Conservation (phyloP, 768 basidiomycete species). For the Amanita muscaria region DNA sequence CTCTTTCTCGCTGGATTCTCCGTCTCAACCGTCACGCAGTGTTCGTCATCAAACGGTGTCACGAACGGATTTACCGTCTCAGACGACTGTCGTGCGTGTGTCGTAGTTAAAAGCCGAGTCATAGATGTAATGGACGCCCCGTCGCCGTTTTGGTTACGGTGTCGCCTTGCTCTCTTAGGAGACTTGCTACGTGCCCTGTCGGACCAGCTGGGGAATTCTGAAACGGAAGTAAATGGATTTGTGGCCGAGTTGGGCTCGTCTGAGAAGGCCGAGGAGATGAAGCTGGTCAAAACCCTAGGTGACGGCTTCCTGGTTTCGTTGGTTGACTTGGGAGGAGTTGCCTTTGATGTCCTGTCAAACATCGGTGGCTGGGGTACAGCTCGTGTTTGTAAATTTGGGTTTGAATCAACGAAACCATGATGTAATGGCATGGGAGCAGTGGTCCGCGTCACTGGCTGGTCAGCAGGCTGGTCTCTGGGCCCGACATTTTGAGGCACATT, state of each 20-base stretch:
- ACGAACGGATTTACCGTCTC: slow-evolving; percentile 48
- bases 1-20: slow-evolving; percentile 7
- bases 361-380: background rate
- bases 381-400: slow-evolving; percentile 11
- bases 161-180: slow-evolving; percentile 10
- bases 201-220: slow-evolving; percentile 4
- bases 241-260: background rate
- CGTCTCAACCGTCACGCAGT: slow-evolving; percentile 23
- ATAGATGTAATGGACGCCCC: slow-evolving; percentile 25
- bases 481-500: no score
- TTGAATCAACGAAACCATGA: slow-evolving; percentile 13
- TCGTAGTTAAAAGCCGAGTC: slow-evolving; percentile 36
- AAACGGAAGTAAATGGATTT: background rate
- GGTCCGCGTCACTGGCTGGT: slow-evolving; percentile 1
- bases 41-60: slow-evolving; percentile 76
- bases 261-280: background rate
- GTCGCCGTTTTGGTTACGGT: slow-evolving; percentile 12
- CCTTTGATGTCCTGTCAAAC: background rate
- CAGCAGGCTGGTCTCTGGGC: no score
- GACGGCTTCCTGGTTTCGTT: slow-evolving; percentile 16
- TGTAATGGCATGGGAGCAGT: slow-evolving; percentile 13
- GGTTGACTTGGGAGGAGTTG: slow-evolving; percentile 29
- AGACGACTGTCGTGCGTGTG: slow-evolving; percentile 33
- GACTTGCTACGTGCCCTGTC: slow-evolving; percentile 4
- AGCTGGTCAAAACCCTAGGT: background rate